Percentiles rank a stretch among this genome's conserved stretches.
Conservation (phyloP, 345 rosid genomes). For the Brassica rapa region DNA sequence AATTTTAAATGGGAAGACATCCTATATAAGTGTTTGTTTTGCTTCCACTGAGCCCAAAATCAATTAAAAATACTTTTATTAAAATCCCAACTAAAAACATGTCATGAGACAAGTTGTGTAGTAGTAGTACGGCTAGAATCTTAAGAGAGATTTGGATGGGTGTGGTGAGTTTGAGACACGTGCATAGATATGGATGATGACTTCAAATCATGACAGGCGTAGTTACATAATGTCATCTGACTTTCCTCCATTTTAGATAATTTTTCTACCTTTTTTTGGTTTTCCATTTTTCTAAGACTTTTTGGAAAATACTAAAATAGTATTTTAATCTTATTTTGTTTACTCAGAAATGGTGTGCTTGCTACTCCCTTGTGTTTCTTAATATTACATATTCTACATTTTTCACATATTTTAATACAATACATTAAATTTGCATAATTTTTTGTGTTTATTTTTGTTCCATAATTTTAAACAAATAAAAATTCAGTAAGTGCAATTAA, state of each 20-base stretch:
- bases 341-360: not conserved
- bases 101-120: slow-evolving; percentile 33
- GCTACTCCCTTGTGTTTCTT: too few species aligned
- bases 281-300: not conserved
- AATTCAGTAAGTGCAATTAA: too few species aligned
- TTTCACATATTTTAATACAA: too few species aligned
- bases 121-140: slow-evolving; percentile 34
- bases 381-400: too few species aligned
- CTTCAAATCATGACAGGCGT: slow-evolving; percentile 34
- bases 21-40: not conserved
- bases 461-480: too few species aligned
- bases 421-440: too few species aligned
- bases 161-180: slow-evolving; percentile 31
- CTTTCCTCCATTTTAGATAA: slow-evolving; percentile 10
- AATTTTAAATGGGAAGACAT: not conserved
- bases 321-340: not conserved
- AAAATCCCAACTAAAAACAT: slow-evolving; percentile 16
- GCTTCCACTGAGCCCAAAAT: slow-evolving; percentile 15
- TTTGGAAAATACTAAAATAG: not conserved
- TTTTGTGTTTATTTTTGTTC: too few species aligned
- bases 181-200: slow-evolving; percentile 40
- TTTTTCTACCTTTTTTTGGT: not conserved
- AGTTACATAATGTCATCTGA: slow-evolving; percentile 28
- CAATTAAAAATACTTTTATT: not conserved
- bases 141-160: slow-evolving; percentile 27